Evolutionary conservation across 2,329 filamentous ascomycete species (phyloP).

Genomic region (Atkinsonella texensis): DNA sequence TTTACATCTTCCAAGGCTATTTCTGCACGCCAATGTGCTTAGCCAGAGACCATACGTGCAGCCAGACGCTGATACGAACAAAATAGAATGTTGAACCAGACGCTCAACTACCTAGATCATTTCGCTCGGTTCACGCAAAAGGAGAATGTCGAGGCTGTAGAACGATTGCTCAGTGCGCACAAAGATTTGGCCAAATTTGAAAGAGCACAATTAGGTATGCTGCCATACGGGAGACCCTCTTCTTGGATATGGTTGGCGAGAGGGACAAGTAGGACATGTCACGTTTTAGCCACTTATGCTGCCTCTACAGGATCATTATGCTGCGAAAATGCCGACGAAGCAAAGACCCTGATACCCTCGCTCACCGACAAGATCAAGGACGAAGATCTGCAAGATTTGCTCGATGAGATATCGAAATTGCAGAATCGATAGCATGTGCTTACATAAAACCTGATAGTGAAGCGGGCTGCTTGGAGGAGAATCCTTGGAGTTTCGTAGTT

Average conservation of each 20-base stretch:
- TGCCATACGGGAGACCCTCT: background rate
- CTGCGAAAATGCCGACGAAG: conserved; percentile 87
- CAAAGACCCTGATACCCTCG: conserved; percentile 88
- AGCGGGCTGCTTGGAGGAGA: too few species aligned
- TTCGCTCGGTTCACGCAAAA: conserved; percentile 95
- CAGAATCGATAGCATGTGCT: conserved; percentile 24
- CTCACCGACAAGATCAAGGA: conserved; percentile 83
- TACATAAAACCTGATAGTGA: too few species aligned
- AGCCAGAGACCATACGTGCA: background rate
- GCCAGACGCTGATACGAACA: conserved; percentile 8
- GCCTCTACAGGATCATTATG: conserved; percentile 63
- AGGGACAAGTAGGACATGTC: background rate
- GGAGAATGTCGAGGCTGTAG: conserved; percentile 89
- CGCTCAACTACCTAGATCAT: conserved; percentile 82
- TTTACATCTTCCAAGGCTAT: background rate
- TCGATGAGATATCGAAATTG: conserved; percentile 85
- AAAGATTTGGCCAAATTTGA: conserved; percentile 83
- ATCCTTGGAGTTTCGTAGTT: too few species aligned
- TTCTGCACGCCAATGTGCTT: background rate
- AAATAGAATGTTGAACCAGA: conserved; percentile 66
- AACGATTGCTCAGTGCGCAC: conserved; percentile 69
- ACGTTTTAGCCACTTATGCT: background rate
- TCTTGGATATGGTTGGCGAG: background rate
- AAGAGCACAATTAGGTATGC: conserved; percentile 74
- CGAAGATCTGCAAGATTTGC: conserved; percentile 72